Evolutionary conservation across 140 eudicot species (phyloP).

Genomic region (Senecio squalidus): DNA sequence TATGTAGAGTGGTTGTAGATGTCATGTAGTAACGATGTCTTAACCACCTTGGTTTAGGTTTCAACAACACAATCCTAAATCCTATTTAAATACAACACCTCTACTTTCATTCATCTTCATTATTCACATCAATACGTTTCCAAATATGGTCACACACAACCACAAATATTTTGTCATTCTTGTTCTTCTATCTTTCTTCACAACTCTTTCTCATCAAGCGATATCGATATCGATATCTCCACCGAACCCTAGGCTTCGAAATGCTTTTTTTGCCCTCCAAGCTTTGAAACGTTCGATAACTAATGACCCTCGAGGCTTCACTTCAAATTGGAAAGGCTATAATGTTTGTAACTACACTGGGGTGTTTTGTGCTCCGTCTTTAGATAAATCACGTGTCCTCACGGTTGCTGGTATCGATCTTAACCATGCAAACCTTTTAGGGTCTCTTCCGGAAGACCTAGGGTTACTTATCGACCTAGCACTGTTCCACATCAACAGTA

Average conservation of each 20-base stretch:
- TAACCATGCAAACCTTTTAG: slow-evolving; percentile 65
- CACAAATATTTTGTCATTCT: slow-evolving; percentile 1
- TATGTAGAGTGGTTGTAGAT: slow-evolving; percentile 2
- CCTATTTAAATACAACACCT: slow-evolving; percentile 31
- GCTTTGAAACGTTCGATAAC: slow-evolving; percentile 77
- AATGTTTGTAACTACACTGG: slow-evolving; percentile 79
- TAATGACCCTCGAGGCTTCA: slow-evolving; percentile 66
- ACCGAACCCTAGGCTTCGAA: slow-evolving; percentile 63
- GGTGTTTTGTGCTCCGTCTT: slow-evolving; percentile 78
- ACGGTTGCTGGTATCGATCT: slow-evolving; percentile 89
- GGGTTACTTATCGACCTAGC: slow-evolving; percentile 67
- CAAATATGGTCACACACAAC: slow-evolving; percentile 18
- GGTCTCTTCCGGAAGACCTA: slow-evolving; percentile 51
- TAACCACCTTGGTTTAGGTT: slow-evolving; percentile 23
- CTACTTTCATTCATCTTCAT: slow-evolving; percentile 17
- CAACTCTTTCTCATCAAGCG: slow-evolving; percentile 46
- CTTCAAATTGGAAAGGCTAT: slow-evolving; percentile 59
- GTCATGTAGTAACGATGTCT: slow-evolving; percentile 17
- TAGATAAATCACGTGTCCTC: slow-evolving; percentile 42
- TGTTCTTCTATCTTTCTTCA: slow-evolving; percentile 34
- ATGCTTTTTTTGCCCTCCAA: slow-evolving; percentile 70
- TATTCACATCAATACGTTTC: slow-evolving; percentile 11
- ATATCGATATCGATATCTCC: slow-evolving; percentile 33
- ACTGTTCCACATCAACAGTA: slow-evolving; percentile 73
- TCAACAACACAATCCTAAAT: slow-evolving; percentile 13